A percentile compares a stretch with the other conserved stretches of the same genome.
Conservation (phyloP, 768 basidiomycete genomes). For the Lactarius hatsudake region DNA sequence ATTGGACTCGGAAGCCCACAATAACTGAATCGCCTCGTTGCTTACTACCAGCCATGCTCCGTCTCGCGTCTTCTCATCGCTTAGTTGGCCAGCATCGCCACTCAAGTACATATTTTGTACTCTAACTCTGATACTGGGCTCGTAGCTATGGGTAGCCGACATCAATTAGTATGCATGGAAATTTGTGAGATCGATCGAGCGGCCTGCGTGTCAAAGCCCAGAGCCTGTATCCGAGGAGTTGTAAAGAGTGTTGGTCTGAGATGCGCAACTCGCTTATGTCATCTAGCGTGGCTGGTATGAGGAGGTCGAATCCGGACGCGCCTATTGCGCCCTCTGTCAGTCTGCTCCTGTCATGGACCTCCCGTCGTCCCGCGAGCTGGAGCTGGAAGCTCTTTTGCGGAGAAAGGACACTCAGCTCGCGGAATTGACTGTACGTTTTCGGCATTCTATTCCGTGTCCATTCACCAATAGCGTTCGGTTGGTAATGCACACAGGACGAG, state of each 20-base stretch:
- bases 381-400: slow-evolving; percentile 76
- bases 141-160: background rate
- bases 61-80: background rate
- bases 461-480: slow-evolving; percentile 11
- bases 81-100: background rate
- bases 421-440: slow-evolving; percentile 62
- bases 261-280: slow-evolving; percentile 12
- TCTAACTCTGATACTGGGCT: background rate
- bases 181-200: background rate
- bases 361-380: slow-evolving; percentile 72
- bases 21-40: background rate
- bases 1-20: slow-evolving; percentile 14
- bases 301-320: slow-evolving; percentile 16
- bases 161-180: background rate
- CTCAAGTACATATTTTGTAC: background rate
- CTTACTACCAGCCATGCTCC: background rate
- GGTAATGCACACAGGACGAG: slow-evolving; percentile 62
- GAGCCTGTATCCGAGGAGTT: no score
- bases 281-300: slow-evolving; percentile 16
- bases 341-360: slow-evolving; percentile 51
- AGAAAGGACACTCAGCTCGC: slow-evolving; percentile 70
- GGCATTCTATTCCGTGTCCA: background rate
- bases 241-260: no score
- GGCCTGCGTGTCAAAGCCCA: no score
- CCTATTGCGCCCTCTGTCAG: slow-evolving; percentile 23